Conservation (phyloP, 441 rosid species). For the Arabidopsis hybrid region DNA sequence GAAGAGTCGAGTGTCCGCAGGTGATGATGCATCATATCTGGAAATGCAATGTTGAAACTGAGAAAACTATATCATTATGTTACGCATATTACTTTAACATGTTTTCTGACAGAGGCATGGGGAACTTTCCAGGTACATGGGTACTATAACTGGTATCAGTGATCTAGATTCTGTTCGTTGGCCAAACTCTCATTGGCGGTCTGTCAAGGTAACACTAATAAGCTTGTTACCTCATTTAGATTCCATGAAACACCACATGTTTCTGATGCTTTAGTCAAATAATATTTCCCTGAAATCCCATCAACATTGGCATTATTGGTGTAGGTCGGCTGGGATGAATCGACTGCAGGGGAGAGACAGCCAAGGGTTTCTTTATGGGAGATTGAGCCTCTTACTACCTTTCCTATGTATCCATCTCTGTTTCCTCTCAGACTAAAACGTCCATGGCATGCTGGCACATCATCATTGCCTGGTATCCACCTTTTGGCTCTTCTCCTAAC, state of each 20-base stretch:
- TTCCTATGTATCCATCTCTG: constrained; percentile 93
- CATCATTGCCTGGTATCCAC: constrained; percentile 59
- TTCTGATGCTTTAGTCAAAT: constrained; percentile 7
- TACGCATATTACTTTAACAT: constrained; percentile 9
- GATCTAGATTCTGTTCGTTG: constrained; percentile 83
- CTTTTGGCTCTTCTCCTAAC: constrained; percentile 19
- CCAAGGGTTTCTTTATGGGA: constrained; percentile 96
- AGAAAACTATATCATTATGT: not conserved
- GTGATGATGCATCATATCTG: constrained; percentile 28
- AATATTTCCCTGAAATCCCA: not conserved
- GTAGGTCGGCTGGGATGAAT: constrained; percentile 99
- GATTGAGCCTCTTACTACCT: constrained; percentile 94
- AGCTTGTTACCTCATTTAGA: not conserved
- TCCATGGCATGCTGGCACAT: constrained; percentile 74
- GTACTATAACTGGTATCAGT: constrained; percentile 87
- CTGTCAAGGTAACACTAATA: constrained; percentile 72
- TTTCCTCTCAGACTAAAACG: constrained; percentile 89
- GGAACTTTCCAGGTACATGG: constrained; percentile 76
- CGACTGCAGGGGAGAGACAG: constrained; percentile 95
- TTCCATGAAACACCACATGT: not conserved
- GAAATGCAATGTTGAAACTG: constrained; percentile 3
- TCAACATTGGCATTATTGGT: constrained; percentile 1
- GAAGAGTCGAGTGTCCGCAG: constrained; percentile 57
- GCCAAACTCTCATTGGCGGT: constrained; percentile 97
- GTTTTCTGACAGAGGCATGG: constrained; percentile 20